A percentile compares a stretch with the other conserved stretches of the same genome.
These are phyloP conservation scores for Wickerhamomyces hampshirensis DNA, from an alignment of 805 yeast species.

Conservation along the genomic window DNA sequence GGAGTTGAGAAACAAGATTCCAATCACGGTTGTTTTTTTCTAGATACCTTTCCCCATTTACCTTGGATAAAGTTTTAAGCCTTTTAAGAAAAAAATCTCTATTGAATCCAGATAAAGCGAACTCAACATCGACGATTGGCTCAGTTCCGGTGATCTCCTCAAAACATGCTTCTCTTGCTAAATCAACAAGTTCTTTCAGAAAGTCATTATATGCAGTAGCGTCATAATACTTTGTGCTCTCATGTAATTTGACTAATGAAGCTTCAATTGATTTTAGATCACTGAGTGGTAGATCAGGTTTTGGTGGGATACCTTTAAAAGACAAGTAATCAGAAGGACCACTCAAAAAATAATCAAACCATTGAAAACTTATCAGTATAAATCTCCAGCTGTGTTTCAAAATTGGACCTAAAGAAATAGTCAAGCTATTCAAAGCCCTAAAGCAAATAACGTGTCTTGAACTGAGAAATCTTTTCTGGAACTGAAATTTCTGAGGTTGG, in stretches of 20 bases:
- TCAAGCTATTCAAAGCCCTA: constrained; percentile 72
- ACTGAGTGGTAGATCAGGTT: constrained; percentile 36
- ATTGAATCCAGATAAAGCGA: constrained; percentile 45
- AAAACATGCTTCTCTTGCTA: constrained; percentile 30
- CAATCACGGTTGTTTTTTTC: constrained; percentile 39
- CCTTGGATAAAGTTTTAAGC: constrained; percentile 45
- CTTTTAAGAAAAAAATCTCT: constrained; percentile 49
- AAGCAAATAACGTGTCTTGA: constrained; percentile 71
- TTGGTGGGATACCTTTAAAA: constrained; percentile 35
- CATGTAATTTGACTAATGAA: constrained; percentile 57
- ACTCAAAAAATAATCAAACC: constrained; percentile 69
- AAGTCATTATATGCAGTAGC: constrained; percentile 45
- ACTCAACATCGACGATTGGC: constrained; percentile 21
- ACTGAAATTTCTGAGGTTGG: constrained; percentile 7
- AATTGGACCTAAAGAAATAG: constrained; percentile 76
- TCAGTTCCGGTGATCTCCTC: constrained; percentile 13
- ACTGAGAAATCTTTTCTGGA: constrained; percentile 44
- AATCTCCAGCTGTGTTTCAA: constrained; percentile 64
- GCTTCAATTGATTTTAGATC: constrained; percentile 50
- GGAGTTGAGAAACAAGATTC: constrained; percentile 40
- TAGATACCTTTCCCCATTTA: constrained; percentile 49
- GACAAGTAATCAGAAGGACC: constrained; percentile 46
- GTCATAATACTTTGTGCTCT: constrained; percentile 55
- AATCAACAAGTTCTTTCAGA: constrained; percentile 38
- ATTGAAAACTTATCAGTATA: constrained; percentile 61